Percentiles rank a stretch among this genome's conserved stretches.
These are phyloP conservation scores for Mariannaea elegans DNA, from an alignment of 2,329 filamentous ascomycete species.

Conservation along the genomic window DNA sequence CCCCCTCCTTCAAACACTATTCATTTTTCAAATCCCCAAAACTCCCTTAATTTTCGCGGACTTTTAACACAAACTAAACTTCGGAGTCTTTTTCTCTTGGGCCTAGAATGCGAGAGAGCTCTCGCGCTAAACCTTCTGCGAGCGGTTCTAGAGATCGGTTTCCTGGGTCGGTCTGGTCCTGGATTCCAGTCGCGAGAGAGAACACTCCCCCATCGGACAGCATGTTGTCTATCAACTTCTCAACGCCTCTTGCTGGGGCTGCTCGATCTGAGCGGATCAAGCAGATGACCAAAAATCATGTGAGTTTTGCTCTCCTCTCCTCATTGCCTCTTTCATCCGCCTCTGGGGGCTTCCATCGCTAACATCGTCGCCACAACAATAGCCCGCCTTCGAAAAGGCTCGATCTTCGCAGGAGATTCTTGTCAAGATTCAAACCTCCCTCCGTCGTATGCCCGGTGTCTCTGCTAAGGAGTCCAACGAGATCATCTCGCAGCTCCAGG, in stretches of 20 bases:
- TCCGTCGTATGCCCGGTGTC: slow-evolving; percentile 52
- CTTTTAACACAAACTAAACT: background rate
- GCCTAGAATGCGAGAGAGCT: slow-evolving; percentile 11
- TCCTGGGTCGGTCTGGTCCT: slow-evolving; percentile 7
- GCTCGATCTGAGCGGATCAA: slow-evolving; percentile 48
- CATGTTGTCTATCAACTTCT: slow-evolving; percentile 52
- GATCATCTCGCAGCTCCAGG: slow-evolving; percentile 46
- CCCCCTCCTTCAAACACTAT: background rate
- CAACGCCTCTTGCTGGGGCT: slow-evolving; percentile 48
- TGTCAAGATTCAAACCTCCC: slow-evolving; percentile 48
- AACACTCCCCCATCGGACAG: slow-evolving; percentile 4
- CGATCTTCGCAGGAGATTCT: slow-evolving; percentile 48
- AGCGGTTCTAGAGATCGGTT: background rate
- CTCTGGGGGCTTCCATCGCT: background rate
- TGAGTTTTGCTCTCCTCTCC: slow-evolving; percentile 33
- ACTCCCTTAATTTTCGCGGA: too few species aligned
- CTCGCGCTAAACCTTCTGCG: background rate
- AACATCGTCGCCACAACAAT: background rate
- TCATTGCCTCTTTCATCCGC: background rate
- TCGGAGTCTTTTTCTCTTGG: slow-evolving; percentile 9
- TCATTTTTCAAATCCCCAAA: background rate
- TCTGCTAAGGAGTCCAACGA: slow-evolving; percentile 46
- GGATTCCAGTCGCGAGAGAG: background rate
- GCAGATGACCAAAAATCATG: slow-evolving; percentile 51
- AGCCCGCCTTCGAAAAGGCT: slow-evolving; percentile 48